Conservation (phyloP, 176 grass and related monocot genomes). For the Cenchrus americanus region DNA sequence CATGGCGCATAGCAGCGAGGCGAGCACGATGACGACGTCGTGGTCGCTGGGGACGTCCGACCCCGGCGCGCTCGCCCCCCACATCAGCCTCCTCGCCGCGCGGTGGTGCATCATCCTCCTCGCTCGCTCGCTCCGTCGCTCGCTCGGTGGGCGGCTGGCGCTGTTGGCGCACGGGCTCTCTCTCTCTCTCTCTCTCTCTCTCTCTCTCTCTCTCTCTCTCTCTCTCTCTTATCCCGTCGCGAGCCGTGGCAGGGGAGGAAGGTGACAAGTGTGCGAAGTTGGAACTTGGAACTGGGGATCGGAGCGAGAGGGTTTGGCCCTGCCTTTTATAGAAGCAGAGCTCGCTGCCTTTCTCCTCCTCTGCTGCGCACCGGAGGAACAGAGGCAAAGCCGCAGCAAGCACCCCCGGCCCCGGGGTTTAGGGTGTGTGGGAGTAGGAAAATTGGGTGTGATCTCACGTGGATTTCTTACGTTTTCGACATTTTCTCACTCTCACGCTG, state of each 20-base stretch:
- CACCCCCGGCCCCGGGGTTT: not conserved
- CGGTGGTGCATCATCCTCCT: not conserved
- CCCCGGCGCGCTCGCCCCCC: not conserved
- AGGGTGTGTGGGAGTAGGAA: not conserved
- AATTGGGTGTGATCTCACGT: not conserved
- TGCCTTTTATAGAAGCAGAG: conserved; percentile 41
- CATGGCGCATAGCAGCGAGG: conserved; percentile 69
- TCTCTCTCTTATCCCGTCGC: not conserved
- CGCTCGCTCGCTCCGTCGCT: too few species aligned
- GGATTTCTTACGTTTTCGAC: not conserved
- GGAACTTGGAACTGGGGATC: not conserved
- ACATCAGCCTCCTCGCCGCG: conserved; percentile 47
- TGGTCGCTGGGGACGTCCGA: conserved; percentile 29
- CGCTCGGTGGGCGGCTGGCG: not conserved
- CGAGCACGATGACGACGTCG: conserved; percentile 69
- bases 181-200: too few species aligned
- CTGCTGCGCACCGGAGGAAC: not conserved
- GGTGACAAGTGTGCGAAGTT: conserved; percentile 38
- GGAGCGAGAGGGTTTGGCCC: not conserved
- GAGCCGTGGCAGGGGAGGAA: conserved; percentile 17
- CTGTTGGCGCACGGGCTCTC: conserved; percentile 28
- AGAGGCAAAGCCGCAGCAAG: not conserved
- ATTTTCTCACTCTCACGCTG: not conserved
- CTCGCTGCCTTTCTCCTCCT: not conserved
- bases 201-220: too few species aligned